phyloP scores from a whole-genome alignment of 1,284 basidiomycete species.

The Ceratobasidium sp. region DNA sequence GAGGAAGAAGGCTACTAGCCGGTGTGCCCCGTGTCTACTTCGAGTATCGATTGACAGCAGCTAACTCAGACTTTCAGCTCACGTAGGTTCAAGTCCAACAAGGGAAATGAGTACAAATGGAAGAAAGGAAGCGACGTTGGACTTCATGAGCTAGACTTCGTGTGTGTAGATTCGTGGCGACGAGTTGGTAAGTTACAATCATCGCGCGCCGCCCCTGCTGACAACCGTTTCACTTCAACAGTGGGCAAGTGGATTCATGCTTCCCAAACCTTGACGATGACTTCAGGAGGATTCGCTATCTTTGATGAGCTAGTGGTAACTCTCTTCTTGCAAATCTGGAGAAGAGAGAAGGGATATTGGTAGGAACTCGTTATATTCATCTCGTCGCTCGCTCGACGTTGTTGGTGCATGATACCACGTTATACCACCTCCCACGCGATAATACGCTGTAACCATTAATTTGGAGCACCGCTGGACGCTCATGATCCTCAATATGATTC shows the following conservation, averaged over 20 bases:
- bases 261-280: conserved; percentile 36
- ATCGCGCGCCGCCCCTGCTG: conserved; percentile 16
- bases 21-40: conserved; percentile 26
- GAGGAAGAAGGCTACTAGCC: conserved; percentile 47
- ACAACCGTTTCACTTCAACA: conserved; percentile 20
- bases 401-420: conserved; percentile 12
- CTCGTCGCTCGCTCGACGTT: conserved; percentile 1
- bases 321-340: conserved; percentile 44
- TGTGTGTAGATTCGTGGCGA: conserved; percentile 39
- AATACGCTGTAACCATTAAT: conserved; percentile 13
- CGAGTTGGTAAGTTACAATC: conserved; percentile 29
- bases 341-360: conserved; percentile 41
- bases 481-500: not conserved
- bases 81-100: conserved; percentile 49
- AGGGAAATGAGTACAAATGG: conserved; percentile 49
- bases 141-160: conserved; percentile 48
- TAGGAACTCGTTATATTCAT: conserved; percentile 23
- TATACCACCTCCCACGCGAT: conserved; percentile 20
- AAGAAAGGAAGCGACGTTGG: conserved; percentile 47
- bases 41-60: not conserved
- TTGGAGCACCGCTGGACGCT: not conserved
- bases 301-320: conserved; percentile 45
- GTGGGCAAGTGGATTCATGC: conserved; percentile 39
- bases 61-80: conserved; percentile 45
- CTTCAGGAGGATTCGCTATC: conserved; percentile 43